phyloP scores from a whole-genome alignment of 257 asterid species.

The Penstemon davidsonii region DNA sequence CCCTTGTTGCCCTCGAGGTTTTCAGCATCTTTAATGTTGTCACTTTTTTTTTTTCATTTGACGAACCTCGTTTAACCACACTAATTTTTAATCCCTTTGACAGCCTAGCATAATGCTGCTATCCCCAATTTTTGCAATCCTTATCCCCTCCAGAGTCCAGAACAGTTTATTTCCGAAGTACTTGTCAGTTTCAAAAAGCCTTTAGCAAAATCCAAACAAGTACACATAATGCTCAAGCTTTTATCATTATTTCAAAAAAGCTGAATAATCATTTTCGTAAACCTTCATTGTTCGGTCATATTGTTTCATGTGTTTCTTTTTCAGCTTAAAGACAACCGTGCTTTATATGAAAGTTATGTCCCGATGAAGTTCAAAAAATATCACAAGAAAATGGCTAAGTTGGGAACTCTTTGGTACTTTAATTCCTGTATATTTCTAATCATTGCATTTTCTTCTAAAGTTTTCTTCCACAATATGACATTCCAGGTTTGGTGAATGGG shows the following conservation, averaged over 20 bases:
- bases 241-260: conserved; percentile 15
- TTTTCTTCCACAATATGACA: conserved; percentile 21
- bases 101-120: conserved; percentile 1
- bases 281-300: conserved; percentile 22
- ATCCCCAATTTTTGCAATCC: conserved; percentile 6
- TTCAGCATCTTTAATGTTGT: no score
- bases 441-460: conserved; percentile 24
- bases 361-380: conserved; percentile 70
- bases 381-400: conserved; percentile 73
- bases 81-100: conserved; percentile 3
- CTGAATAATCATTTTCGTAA: conserved; percentile 2
- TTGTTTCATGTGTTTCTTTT: conserved; percentile 28
- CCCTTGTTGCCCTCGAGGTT: conserved; percentile 11
- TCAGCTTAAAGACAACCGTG: conserved; percentile 55
- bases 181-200: conserved; percentile 8
- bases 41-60: background rate
- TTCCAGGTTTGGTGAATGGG: conserved; percentile 69
- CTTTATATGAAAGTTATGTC: conserved; percentile 58
- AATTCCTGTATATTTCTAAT: conserved; percentile 15
- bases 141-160: background rate
- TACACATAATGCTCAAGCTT: background rate
- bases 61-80: background rate
- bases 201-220: background rate
- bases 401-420: conserved; percentile 31
- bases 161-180: background rate